Conservation (phyloP, 2,329 filamentous ascomycete species). For the Cercospora zeina region DNA sequence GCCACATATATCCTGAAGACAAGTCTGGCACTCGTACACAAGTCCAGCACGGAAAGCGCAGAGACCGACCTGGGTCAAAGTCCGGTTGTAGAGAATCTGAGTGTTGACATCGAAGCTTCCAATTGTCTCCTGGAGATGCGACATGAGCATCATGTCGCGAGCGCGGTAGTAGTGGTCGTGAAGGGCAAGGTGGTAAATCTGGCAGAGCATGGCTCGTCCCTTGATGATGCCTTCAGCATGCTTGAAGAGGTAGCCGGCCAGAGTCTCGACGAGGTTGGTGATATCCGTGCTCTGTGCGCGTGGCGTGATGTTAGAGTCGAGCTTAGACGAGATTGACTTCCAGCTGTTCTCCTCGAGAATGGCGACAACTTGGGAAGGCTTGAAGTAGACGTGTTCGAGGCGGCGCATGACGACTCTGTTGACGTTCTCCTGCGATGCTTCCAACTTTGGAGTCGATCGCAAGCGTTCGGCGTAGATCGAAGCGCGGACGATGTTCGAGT, state of each 20-base stretch:
- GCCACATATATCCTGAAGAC: constrained; percentile 95
- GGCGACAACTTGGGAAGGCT: constrained; percentile 88
- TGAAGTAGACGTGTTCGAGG: constrained; percentile 98
- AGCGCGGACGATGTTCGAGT: constrained; percentile 87
- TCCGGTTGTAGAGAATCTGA: constrained; percentile 98
- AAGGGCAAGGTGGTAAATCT: constrained; percentile 96
- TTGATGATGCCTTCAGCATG: constrained; percentile 95
- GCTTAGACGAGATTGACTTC: constrained; percentile 69
- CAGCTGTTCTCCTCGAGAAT: constrained; percentile 94
- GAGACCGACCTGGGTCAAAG: constrained; percentile 93
- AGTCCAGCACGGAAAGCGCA: constrained; percentile 97
- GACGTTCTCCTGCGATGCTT: constrained; percentile 78
- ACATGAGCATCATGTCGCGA: constrained; percentile 99
- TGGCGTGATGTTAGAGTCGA: constrained; percentile 80
- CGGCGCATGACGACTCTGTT: constrained; percentile 93
- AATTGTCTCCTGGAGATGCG: constrained; percentile 96
- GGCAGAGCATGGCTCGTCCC: constrained; percentile 94
- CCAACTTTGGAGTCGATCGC: constrained; percentile 67
- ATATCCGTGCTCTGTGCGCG: constrained; percentile 69
- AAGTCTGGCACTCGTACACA: constrained; percentile 96
- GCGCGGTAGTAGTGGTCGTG: constrained; percentile 98
- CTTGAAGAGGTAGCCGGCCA: constrained; percentile 93
- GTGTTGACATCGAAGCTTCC: constrained; percentile 94
- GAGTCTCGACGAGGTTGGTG: constrained; percentile 72
- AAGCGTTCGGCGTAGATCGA: constrained; percentile 86